These are phyloP conservation scores for Sechiopsis laciniata DNA, from an alignment of 306 rosid species.

Conservation along the genomic window DNA sequence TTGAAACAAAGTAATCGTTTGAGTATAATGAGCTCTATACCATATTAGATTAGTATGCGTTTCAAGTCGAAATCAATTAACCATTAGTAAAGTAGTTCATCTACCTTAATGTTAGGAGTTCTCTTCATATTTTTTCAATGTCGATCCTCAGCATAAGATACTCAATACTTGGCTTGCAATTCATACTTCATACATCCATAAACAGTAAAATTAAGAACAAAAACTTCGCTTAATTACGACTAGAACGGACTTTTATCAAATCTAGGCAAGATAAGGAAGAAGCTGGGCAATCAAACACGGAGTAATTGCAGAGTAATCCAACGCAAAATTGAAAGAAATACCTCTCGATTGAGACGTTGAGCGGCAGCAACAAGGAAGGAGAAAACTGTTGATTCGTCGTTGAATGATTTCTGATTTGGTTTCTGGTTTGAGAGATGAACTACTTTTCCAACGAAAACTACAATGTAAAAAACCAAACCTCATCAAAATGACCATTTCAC, in stretches of 20 bases:
- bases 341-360: constrained; percentile 6
- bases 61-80: too few species aligned
- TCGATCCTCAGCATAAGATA: too few species aligned
- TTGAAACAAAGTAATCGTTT: too few species aligned
- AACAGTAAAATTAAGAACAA: not conserved
- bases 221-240: not conserved
- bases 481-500: constrained; percentile 5
- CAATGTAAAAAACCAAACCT: constrained; percentile 12
- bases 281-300: not conserved
- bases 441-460: constrained; percentile 21
- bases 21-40: too few species aligned
- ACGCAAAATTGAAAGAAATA: not conserved
- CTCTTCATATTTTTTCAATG: too few species aligned
- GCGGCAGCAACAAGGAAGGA: not conserved
- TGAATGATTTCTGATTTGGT: constrained; percentile 18
- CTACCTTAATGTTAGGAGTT: too few species aligned
- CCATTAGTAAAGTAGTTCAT: too few species aligned
- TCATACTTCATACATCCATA: not conserved
- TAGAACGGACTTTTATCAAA: constrained; percentile 9
- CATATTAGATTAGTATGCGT: too few species aligned
- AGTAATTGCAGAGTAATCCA: not conserved
- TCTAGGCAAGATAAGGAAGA: not conserved
- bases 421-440: constrained; percentile 7
- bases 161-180: not conserved
- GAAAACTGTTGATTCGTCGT: not conserved